Evolutionary conservation across 179 eudicot genomes (phyloP), one percentile per base, ranked within the genome.

Genomic region (Patellifolia procumbens): DNA sequence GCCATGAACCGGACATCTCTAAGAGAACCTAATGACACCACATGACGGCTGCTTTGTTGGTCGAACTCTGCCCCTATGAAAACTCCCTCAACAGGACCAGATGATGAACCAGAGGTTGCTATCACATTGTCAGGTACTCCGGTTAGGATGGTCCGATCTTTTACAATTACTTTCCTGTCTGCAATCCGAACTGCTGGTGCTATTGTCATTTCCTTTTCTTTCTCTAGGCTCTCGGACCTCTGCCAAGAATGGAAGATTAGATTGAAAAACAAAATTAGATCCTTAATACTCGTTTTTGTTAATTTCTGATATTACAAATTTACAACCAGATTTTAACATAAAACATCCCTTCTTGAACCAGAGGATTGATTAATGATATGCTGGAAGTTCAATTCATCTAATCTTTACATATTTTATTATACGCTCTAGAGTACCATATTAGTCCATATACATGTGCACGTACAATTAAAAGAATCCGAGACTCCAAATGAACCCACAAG

Each of bases 1-100:
- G 97, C 89, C 82, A 94, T 24, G 85, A 94, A 94, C 73, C 90
- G 86, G 59, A 82, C 93, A 72, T 86, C 93, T 32, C 83, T 75
- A 8, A 94, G 79, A 29, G 76, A 83, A 59, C 98, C 98, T 7
- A 94, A 73, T 12, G 94, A 80, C 26, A 81, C 86, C 66, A 94
- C 94, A 34, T 92, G 98, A 20, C 87, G 60, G 71, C 88, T 81
- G 69, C 60, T 81, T 8, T 83, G 83, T 17, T 80, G 73, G 24
- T 86, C 82, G 64, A 94, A 85, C 3, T 80, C 87, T 0, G 89
- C 91, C 9, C 98, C 98, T 26, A 94, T 74, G 72, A 92, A 94
- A 0, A 90, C 77, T 8, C 98, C 98, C 48, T 87, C 90, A 6
- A 76, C 87, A 49, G 91, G 91, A 34, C 86, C 91, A 26, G 91